These are phyloP conservation scores for Cutaneotrichosporon cyanovorans DNA, from an alignment of 1,284 basidiomycete species.

Conservation along the genomic window DNA sequence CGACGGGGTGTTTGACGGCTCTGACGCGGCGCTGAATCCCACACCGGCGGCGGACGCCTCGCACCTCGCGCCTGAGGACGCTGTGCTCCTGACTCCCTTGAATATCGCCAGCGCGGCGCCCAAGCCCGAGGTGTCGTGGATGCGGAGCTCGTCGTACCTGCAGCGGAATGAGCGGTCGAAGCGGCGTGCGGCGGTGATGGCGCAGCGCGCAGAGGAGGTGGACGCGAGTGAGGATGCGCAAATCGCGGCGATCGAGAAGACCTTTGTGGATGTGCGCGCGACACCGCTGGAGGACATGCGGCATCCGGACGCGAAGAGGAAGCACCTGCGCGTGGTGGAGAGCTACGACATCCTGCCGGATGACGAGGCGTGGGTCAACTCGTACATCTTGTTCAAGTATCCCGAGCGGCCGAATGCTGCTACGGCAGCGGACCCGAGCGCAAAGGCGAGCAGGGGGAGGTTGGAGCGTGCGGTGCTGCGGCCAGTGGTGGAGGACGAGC, in stretches of 20 bases:
- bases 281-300: constrained; percentile 53
- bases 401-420: constrained; percentile 67
- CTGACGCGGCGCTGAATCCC: constrained; percentile 61
- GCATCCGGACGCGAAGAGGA: constrained; percentile 63
- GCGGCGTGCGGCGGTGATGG: constrained; percentile 18
- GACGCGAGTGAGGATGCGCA: constrained; percentile 74
- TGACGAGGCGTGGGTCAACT: constrained; percentile 76
- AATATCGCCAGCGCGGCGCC: constrained; percentile 8
- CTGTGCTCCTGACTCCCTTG: constrained; percentile 30
- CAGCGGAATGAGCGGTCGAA: constrained; percentile 47
- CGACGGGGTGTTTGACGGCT: constrained; percentile 74
- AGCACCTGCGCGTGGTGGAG: constrained; percentile 66
- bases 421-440: constrained; percentile 65
- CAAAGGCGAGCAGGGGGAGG: constrained; percentile 43
- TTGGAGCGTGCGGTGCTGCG: constrained; percentile 76
- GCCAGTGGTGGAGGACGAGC: constrained; percentile 69
- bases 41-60: constrained; percentile 55
- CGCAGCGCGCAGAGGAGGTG: constrained; percentile 48
- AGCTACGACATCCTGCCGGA: constrained; percentile 80
- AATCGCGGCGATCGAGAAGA: constrained; percentile 70
- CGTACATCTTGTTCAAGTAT: constrained; percentile 80
- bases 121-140: constrained; percentile 65
- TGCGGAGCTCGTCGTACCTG: constrained; percentile 80
- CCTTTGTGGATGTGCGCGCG: constrained; percentile 62
- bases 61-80: constrained; percentile 28